Percentiles rank a stretch among this genome's conserved stretches.
These are phyloP conservation scores for Bipolaris victoriae DNA, from an alignment of 2,329 filamentous ascomycete genomes.

Conservation along the genomic window DNA sequence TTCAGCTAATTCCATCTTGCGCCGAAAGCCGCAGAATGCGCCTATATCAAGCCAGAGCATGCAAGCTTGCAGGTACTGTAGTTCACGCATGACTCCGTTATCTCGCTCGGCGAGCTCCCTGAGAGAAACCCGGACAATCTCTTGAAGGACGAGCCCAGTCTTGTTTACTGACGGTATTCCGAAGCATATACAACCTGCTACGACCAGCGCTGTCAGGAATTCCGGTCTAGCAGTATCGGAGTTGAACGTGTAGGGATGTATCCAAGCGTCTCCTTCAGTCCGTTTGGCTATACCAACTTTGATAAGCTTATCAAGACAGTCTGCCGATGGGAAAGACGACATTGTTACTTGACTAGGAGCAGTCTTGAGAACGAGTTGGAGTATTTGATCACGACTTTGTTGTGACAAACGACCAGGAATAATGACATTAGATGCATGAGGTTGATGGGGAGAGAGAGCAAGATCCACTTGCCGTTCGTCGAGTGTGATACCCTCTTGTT, in stretches of 20 bases:
- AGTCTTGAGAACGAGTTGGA: conserved; percentile 39
- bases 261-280: conserved; percentile 42
- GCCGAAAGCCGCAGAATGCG: conserved; percentile 62
- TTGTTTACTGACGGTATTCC: conserved; percentile 39
- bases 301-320: conserved; percentile 39
- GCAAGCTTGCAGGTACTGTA: conserved; percentile 60
- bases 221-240: conserved; percentile 32
- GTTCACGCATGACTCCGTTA: conserved; percentile 49
- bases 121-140: conserved; percentile 40
- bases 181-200: conserved; percentile 43
- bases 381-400: conserved; percentile 36
- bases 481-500: conserved; percentile 33
- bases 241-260: conserved; percentile 41
- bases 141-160: conserved; percentile 38
- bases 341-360: conserved; percentile 35
- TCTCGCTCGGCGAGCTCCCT: conserved; percentile 35
- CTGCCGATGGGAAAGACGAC: conserved; percentile 39
- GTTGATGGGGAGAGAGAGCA: conserved; percentile 38
- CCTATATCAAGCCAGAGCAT: conserved; percentile 59
- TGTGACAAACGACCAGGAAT: conserved; percentile 31
- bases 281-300: conserved; percentile 43
- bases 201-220: conserved; percentile 37
- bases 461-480: conserved; percentile 36
- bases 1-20: conserved; percentile 64
- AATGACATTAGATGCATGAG: conserved; percentile 28